Percentiles rank a stretch among this genome's conserved stretches.
Evolutionary conservation across 179 eudicot genomes (phyloP).

Genomic region (Silene vulgaris): DNA sequence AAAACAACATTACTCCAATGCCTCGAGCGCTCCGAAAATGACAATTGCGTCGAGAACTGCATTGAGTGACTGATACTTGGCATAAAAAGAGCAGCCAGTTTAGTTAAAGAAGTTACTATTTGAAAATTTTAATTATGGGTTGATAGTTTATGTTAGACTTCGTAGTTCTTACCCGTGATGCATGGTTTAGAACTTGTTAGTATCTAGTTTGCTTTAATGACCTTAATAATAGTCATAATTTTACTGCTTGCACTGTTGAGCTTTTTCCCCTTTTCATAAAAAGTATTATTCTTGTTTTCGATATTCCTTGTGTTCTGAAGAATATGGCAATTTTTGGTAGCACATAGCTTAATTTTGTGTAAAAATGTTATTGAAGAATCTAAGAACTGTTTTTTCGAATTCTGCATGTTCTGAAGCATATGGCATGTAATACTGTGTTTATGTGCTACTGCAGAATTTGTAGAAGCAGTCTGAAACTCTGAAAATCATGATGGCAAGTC

Average conservation of each 20-base stretch:
- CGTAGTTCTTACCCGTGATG: background rate
- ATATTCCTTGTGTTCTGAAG: background rate
- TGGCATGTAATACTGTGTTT: conserved; percentile 12
- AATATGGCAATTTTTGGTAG: conserved; percentile 21
- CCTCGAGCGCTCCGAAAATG: too few relatives aligned
- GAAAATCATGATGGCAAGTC: conserved; percentile 7
- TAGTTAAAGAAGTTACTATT: background rate
- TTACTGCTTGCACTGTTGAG: background rate
- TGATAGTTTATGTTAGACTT: background rate
- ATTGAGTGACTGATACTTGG: too few relatives aligned
- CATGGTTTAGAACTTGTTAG: background rate
- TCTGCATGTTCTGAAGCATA: conserved; percentile 5
- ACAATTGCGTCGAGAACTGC: too few relatives aligned
- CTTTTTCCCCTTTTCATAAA: background rate
- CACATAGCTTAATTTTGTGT: conserved; percentile 33
- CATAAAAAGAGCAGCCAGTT: too few relatives aligned
- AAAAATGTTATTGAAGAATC: conserved; percentile 52
- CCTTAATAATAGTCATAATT: background rate
- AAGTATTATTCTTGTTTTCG: background rate
- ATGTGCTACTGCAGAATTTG: conserved; percentile 55
- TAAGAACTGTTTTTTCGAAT: background rate
- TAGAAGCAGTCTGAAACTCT: conserved; percentile 5
- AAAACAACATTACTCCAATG: too few relatives aligned
- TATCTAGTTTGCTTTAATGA: background rate
- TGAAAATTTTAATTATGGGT: background rate